Conservation (phyloP, 805 yeast species). For the Cyberlindnera mississippiensis region DNA sequence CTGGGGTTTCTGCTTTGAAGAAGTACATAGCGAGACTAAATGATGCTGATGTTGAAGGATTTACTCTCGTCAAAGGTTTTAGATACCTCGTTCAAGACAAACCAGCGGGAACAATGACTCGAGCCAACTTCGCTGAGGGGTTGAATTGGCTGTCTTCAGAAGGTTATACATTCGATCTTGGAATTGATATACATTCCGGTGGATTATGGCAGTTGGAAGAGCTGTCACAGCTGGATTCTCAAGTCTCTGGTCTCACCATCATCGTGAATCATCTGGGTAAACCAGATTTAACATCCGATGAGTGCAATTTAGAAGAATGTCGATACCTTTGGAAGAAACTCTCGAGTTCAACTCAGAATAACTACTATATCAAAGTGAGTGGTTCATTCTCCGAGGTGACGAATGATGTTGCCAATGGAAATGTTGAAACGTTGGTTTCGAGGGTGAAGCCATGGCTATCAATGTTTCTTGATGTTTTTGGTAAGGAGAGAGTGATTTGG, state of each 20-base stretch:
- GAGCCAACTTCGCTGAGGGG: slow-evolving; percentile 28
- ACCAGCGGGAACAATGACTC: slow-evolving; percentile 34
- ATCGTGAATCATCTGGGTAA: slow-evolving; percentile 42
- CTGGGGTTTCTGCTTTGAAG: slow-evolving; percentile 26
- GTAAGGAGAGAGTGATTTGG: slow-evolving; percentile 33
- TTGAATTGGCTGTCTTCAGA: slow-evolving; percentile 33
- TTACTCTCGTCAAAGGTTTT: slow-evolving; percentile 34
- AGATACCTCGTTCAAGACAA: slow-evolving; percentile 42
- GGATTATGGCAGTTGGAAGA: slow-evolving; percentile 42
- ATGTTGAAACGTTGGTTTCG: slow-evolving; percentile 16
- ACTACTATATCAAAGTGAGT: slow-evolving; percentile 36
- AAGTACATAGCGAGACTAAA: slow-evolving; percentile 19
- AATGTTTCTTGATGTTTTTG: slow-evolving; percentile 30
- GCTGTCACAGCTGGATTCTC: slow-evolving; percentile 27
- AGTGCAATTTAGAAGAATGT: slow-evolving; percentile 20
- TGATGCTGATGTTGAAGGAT: slow-evolving; percentile 8
- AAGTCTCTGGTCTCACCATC: slow-evolving; percentile 29
- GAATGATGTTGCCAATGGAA: slow-evolving; percentile 14
- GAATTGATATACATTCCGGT: slow-evolving; percentile 36
- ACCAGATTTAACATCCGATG: slow-evolving; percentile 30
- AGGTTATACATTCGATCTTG: slow-evolving; percentile 37
- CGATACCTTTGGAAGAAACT: slow-evolving; percentile 23
- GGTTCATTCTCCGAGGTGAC: slow-evolving; percentile 40
- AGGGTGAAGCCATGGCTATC: slow-evolving; percentile 33
- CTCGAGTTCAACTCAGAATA: slow-evolving; percentile 11